Percentiles rank a stretch among this genome's conserved stretches.
These are phyloP conservation scores for Linderniella brevidens DNA, from an alignment of 257 asterid species.

Conservation along the genomic window DNA sequence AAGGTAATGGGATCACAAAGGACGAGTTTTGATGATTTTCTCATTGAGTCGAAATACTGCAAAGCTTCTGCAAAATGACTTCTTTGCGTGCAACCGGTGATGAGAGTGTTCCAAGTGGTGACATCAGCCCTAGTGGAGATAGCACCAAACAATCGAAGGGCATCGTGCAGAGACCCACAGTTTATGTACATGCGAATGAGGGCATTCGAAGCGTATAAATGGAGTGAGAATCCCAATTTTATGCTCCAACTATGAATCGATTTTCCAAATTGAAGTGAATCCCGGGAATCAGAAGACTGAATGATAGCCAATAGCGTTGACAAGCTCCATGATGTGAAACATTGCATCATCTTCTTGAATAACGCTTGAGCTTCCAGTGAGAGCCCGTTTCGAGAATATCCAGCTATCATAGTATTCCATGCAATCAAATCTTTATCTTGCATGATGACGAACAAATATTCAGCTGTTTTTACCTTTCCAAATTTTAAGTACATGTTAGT, in stretches of 20 bases:
- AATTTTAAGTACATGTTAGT: conserved; percentile 43
- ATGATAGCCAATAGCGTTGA: conserved; percentile 40
- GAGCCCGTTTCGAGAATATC: conserved; percentile 35
- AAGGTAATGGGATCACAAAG: conserved; percentile 24
- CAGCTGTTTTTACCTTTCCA: conserved; percentile 19
- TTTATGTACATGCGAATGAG: conserved; percentile 43
- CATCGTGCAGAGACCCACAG: conserved; percentile 30
- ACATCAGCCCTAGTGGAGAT: conserved; percentile 17
- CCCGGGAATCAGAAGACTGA: conserved; percentile 40
- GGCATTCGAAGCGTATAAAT: conserved; percentile 29
- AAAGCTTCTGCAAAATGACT: conserved; percentile 34
- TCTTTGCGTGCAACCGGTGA: conserved; percentile 43
- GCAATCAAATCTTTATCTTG: conserved; percentile 39
- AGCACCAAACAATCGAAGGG: conserved; percentile 24
- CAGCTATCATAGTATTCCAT: conserved; percentile 59
- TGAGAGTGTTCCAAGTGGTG: conserved; percentile 50
- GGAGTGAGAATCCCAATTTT: conserved; percentile 32
- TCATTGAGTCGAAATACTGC: conserved; percentile 35
- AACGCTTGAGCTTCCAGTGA: conserved; percentile 27
- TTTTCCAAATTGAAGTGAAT: conserved; percentile 30
- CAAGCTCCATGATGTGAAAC: conserved; percentile 23
- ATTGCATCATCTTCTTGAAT: conserved; percentile 29
- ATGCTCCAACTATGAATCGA: conserved; percentile 44
- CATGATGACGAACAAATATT: conserved; percentile 25
- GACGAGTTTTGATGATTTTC: conserved; percentile 22